Evolutionary conservation across 805 yeast species (phyloP).

Genomic region (Teunomyces lycoperdinae): DNA sequence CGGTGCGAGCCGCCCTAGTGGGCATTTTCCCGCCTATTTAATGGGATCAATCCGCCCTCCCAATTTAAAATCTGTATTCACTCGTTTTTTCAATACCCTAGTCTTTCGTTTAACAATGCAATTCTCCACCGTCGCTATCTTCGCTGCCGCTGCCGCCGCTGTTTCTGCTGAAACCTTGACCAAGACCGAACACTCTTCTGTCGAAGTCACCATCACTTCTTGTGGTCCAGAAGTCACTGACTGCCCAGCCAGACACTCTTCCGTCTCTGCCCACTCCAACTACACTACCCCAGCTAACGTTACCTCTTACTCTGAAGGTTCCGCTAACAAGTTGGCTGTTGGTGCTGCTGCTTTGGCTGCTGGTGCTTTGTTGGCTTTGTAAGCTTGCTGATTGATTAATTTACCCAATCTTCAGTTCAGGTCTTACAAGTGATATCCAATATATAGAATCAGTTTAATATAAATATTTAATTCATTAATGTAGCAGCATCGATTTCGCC

Average conservation of each 20-base stretch:
- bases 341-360: conserved; percentile 20
- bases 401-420: not conserved
- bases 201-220: conserved; percentile 42
- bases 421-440: not conserved
- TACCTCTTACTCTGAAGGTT: conserved; percentile 22
- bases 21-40: conserved; percentile 1
- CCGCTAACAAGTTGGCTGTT: conserved; percentile 17
- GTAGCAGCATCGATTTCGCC: not conserved
- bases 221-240: conserved; percentile 40
- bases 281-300: conserved; percentile 18
- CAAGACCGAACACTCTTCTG: conserved; percentile 28
- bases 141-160: conserved; percentile 39
- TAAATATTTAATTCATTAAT: not conserved
- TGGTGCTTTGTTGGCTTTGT: conserved; percentile 31
- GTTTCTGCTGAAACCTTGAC: conserved; percentile 30
- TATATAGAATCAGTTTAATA: not conserved
- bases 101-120: conserved; percentile 44
- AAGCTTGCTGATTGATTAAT: conserved; percentile 11
- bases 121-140: conserved; percentile 41
- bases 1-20: too few relatives aligned
- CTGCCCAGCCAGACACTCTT: conserved; percentile 35
- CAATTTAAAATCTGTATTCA: conserved; percentile 13
- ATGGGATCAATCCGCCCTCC: not conserved
- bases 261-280: conserved; percentile 7
- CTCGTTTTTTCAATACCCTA: conserved; percentile 28